phyloP scores from a whole-genome alignment of 2,329 filamentous ascomycete genomes.

The Ophiostoma ips region DNA sequence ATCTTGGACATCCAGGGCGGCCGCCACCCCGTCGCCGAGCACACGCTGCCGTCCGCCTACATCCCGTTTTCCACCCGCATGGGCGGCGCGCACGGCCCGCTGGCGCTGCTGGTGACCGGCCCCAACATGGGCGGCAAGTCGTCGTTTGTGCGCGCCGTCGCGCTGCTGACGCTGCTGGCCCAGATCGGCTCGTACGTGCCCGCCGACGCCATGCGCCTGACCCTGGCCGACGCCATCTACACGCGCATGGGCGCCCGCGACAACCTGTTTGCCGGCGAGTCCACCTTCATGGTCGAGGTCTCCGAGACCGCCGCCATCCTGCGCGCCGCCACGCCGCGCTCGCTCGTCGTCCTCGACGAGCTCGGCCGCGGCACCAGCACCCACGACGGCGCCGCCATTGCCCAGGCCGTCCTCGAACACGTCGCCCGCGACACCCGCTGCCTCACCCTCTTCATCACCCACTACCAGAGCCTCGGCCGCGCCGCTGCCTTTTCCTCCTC shows the following conservation, averaged over 20 bases:
- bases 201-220: slow-evolving; percentile 57
- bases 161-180: slow-evolving; percentile 82
- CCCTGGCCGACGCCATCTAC: slow-evolving; percentile 80
- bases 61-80: slow-evolving; percentile 80
- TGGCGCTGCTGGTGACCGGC: slow-evolving; percentile 76
- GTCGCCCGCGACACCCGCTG: slow-evolving; percentile 62
- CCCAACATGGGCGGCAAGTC: slow-evolving; percentile 99
- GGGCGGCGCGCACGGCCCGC: slow-evolving; percentile 37
- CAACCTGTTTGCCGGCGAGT: slow-evolving; percentile 89
- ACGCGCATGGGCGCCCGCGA: slow-evolving; percentile 94
- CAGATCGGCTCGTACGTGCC: slow-evolving; percentile 94
- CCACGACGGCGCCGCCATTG: slow-evolving; percentile 92
- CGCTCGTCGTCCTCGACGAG: slow-evolving; percentile 86
- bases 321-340: slow-evolving; percentile 71
- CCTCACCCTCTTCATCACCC: slow-evolving; percentile 89
- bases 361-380: slow-evolving; percentile 86
- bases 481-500: slow-evolving; percentile 17
- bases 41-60: slow-evolving; percentile 70
- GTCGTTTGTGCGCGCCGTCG: slow-evolving; percentile 87
- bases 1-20: slow-evolving; percentile 59
- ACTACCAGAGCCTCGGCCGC: slow-evolving; percentile 74
- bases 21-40: slow-evolving; percentile 92
- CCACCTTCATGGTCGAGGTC: slow-evolving; percentile 96
- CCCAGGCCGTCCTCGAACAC: slow-evolving; percentile 77
- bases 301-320: slow-evolving; percentile 86